Conservation (phyloP, 345 rosid species). For the Citrus sinensis region DNA sequence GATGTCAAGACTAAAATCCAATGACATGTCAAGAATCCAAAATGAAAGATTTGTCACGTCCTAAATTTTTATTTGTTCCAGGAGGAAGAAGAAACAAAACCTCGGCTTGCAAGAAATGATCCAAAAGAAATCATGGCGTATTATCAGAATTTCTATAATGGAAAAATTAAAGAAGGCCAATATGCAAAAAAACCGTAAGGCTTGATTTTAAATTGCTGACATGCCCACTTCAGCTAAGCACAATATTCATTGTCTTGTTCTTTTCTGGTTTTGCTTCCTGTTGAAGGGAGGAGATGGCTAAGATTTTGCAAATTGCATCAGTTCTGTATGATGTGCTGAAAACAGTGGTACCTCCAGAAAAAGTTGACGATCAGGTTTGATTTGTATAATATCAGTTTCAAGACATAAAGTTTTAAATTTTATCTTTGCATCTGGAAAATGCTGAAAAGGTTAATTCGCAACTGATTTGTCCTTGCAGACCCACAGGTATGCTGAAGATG, state of each 20-base stretch:
- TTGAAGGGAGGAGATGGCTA: constrained; percentile 95
- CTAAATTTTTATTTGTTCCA: constrained; percentile 29
- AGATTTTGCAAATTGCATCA: constrained; percentile 71
- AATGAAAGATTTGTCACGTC: background rate
- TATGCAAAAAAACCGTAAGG: constrained; percentile 74
- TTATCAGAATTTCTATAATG: constrained; percentile 63
- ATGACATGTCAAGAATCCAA: background rate
- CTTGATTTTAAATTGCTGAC: constrained; percentile 11
- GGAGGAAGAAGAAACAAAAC: constrained; percentile 57
- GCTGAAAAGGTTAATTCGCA: constrained; percentile 16
- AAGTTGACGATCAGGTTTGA: constrained; percentile 62
- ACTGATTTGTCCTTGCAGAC: constrained; percentile 41
- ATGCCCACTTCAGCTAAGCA: constrained; percentile 8
- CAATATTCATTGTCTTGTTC: constrained; percentile 12
- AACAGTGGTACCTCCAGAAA: constrained; percentile 48
- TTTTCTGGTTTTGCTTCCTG: constrained; percentile 14
- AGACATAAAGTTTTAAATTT: constrained; percentile 4
- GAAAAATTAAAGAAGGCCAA: constrained; percentile 55
- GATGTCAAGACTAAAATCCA: background rate
- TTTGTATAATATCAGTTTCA: constrained; percentile 3
- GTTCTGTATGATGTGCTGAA: constrained; percentile 83
- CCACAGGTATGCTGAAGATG: constrained; percentile 52
- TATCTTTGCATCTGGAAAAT: constrained; percentile 7
- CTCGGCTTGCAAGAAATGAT: constrained; percentile 44
- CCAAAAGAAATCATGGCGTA: constrained; percentile 64